Base-by-base conservation (phyloP, 805 yeast genomes). In the Candida saitoana region DNA sequence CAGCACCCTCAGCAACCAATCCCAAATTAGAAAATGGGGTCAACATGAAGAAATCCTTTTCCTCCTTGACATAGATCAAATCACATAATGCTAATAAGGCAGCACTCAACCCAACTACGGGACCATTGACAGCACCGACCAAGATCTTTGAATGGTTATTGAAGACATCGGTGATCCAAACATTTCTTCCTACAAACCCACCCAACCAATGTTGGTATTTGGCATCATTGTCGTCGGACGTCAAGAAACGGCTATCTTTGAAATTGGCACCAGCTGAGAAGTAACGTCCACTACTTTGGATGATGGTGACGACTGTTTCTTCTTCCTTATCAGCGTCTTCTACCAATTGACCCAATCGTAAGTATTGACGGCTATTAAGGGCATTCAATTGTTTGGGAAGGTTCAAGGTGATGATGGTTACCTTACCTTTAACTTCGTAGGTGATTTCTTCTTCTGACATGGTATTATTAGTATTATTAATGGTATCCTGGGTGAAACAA, bases 211-310 rank as follows among this genome's bases (percentile, higher is more conserved):
- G 63, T 34, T 62, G 64, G 40, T 60, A 54, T 15, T 55, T 46
- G 14, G 27, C 6, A 22, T 65, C 60, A 29, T 54, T 61, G 5
- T 65, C 50, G 34, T 64, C 71, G 37, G 66, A 72, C 4, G 18
- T 8, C 24, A 24, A 9, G 16, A 36, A 36, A 8, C 31, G 8
- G 22, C 17, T 5, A n/a, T 36, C 38, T 38, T 66, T 71, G 39
- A 85, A 76, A 56, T 87, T 82, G 16, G 96, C 96, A 18, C 96
- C 96, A 5, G 95, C 84, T 18, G 88, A 80, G 60, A 87, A 88
- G 58, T 76, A 84, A 43, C 82, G 70, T 0, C 96, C 96, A 0
- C 84, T 69, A 25, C 88, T 73, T 54, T 79, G 81, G 38, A 88
- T 61, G 38, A 85, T 65, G 1, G 96, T 88, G 18, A 79, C 73